phyloP scores from a whole-genome alignment of 2,329 filamentous ascomycete genomes.

The Phialophora tarda region DNA sequence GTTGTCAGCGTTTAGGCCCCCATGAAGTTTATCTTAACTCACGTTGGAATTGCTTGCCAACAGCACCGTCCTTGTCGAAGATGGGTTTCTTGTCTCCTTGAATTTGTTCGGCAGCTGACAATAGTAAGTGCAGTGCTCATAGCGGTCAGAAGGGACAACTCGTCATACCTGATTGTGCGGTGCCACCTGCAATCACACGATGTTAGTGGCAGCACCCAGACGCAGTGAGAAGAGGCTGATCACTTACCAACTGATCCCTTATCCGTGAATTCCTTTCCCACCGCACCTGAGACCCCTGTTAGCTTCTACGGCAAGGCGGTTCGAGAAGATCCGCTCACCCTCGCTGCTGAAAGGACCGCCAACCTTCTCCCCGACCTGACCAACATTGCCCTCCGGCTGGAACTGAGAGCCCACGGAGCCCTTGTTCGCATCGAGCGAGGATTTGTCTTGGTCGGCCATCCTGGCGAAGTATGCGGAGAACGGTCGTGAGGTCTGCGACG shows the following conservation, averaged over 20 bases:
- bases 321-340: conserved; percentile 5
- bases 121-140: background rate
- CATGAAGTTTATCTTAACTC: background rate
- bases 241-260: conserved; percentile 26
- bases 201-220: conserved; percentile 33
- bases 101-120: conserved; percentile 29
- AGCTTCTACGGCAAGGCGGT: background rate
- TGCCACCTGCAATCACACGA: conserved; percentile 6
- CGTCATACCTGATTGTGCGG: conserved; percentile 29
- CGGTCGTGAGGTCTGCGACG: conserved; percentile 22
- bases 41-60: conserved; percentile 33
- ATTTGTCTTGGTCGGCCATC: conserved; percentile 36
- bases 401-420: conserved; percentile 35
- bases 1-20: background rate
- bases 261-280: conserved; percentile 33
- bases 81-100: conserved; percentile 34
- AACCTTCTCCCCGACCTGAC: conserved; percentile 9
- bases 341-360: conserved; percentile 30
- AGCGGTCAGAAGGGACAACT: background rate
- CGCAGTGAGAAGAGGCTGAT: background rate
- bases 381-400: conserved; percentile 26
- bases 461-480: conserved; percentile 23
- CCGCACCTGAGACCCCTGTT: background rate
- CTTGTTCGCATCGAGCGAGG: conserved; percentile 33
- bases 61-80: conserved; percentile 33